A percentile compares a stretch with the other conserved stretches of the same genome.
phyloP scores from a whole-genome alignment of 2,329 filamentous ascomycete species.

The Exophiala dermatitidis region DNA sequence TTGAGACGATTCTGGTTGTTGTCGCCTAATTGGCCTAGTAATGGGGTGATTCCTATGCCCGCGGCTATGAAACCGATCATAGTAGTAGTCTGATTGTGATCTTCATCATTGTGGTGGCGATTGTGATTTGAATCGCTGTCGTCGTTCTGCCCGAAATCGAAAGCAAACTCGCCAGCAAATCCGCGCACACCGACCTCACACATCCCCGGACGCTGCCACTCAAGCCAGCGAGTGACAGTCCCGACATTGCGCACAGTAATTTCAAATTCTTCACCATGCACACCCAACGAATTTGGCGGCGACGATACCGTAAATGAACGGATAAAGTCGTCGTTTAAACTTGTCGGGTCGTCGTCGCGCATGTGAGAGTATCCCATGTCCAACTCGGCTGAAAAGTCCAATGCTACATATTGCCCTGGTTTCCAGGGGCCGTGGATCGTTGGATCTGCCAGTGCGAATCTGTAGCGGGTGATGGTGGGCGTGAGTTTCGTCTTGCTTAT shows the following conservation, averaged over 20 bases:
- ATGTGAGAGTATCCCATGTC: conserved; percentile 74
- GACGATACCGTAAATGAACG: conserved; percentile 77
- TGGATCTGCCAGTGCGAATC: conserved; percentile 43
- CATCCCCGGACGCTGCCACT: conserved; percentile 47
- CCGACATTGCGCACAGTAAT: conserved; percentile 67
- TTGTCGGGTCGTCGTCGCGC: conserved; percentile 70
- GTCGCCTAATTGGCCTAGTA: conserved; percentile 60
- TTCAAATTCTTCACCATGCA: conserved; percentile 51
- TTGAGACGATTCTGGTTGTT: conserved; percentile 32
- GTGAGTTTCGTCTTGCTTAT: conserved; percentile 54
- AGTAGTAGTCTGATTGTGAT: conserved; percentile 29
- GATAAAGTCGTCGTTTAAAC: conserved; percentile 76
- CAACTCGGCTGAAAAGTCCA: conserved; percentile 64
- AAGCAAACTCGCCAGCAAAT: conserved; percentile 60
- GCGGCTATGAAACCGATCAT: conserved; percentile 58
- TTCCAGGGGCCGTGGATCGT: conserved; percentile 44
- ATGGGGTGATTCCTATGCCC: conserved; percentile 75
- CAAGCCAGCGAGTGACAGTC: conserved; percentile 59
- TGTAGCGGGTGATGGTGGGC: conserved; percentile 60
- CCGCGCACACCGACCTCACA: conserved; percentile 63
- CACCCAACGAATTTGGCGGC: conserved; percentile 36
- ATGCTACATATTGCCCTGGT: conserved; percentile 68
- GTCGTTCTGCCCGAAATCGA: conserved; percentile 27
- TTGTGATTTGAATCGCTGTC: no score
- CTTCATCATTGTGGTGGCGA: conserved; percentile 28